Evolutionary conservation across 805 yeast species (phyloP).

Genomic region (Brettanomyces naardenensis): DNA sequence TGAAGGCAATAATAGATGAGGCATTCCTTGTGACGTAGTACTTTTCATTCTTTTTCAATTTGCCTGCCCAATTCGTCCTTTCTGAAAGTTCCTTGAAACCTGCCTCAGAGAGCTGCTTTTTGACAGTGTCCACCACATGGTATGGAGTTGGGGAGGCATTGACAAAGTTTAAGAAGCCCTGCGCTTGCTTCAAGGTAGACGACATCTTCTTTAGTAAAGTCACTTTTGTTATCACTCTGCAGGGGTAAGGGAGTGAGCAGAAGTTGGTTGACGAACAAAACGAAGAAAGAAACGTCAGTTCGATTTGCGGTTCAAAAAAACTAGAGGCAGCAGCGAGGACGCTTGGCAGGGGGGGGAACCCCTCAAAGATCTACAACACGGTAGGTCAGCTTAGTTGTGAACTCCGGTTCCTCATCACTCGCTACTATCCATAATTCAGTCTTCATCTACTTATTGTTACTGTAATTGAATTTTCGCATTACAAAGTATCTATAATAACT

Average conservation of each 20-base stretch:
- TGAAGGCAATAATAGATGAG: slow-evolving; percentile 82
- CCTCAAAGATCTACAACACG: too few species aligned
- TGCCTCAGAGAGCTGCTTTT: slow-evolving; percentile 41
- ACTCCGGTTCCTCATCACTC: too few species aligned
- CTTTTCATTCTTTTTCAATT: slow-evolving; percentile 47
- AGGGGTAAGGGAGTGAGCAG: neutral
- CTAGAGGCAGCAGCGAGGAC: too few species aligned
- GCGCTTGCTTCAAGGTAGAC: slow-evolving; percentile 29
- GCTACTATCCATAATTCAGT: too few species aligned
- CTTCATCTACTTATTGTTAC: too few species aligned
- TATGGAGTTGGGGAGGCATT: slow-evolving; percentile 90
- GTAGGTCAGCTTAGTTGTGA: too few species aligned
- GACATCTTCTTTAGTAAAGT: slow-evolving; percentile 1
- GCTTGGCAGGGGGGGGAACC: too few species aligned
- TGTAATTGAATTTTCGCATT: too few species aligned
- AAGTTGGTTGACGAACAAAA: too few species aligned
- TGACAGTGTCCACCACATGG: slow-evolving; percentile 74
- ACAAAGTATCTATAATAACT: too few species aligned
- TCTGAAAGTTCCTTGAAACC: slow-evolving; percentile 75
- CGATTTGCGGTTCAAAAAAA: too few species aligned
- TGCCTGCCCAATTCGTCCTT: slow-evolving; percentile 58
- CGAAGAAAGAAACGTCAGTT: too few species aligned
- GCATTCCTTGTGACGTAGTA: slow-evolving; percentile 87
- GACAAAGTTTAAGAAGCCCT: slow-evolving; percentile 68
- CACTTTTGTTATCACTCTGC: neutral